These are phyloP conservation scores for Fusarium anguioides DNA, from an alignment of 2,329 filamentous ascomycete genomes.

Conservation along the genomic window DNA sequence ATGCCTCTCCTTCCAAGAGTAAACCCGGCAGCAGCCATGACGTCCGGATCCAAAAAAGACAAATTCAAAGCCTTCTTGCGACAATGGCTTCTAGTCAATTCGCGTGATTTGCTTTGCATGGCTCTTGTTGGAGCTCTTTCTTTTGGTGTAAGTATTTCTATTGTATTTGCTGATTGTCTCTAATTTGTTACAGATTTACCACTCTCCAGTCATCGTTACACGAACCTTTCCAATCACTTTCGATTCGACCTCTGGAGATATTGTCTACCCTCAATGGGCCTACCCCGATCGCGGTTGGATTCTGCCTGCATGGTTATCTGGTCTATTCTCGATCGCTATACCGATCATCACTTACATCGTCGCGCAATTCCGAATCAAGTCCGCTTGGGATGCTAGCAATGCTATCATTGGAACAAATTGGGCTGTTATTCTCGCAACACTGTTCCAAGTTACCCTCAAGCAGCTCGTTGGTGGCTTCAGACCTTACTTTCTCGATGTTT, in stretches of 20 bases:
- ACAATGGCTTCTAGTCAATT: constrained; percentile 68
- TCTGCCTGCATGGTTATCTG: constrained; percentile 68
- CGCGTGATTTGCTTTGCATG: constrained; percentile 71
- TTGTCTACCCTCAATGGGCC: constrained; percentile 72
- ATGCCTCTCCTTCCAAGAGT: constrained; percentile 39
- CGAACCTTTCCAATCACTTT: constrained; percentile 73
- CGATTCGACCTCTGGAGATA: constrained; percentile 62
- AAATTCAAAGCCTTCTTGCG: constrained; percentile 39
- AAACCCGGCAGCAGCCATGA: constrained; percentile 7
- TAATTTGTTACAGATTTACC: constrained; percentile 57
- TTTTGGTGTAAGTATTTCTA: constrained; percentile 43
- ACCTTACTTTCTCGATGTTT: constrained; percentile 73
- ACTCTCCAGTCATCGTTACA: constrained; percentile 63
- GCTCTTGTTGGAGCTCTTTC: constrained; percentile 56
- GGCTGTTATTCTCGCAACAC: constrained; percentile 66
- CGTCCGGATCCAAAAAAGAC: constrained; percentile 5
- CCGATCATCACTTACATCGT: constrained; percentile 68
- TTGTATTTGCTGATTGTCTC: neutral
- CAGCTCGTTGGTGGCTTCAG: constrained; percentile 72
- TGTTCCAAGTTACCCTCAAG: constrained; percentile 76
- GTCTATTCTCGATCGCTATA: constrained; percentile 65
- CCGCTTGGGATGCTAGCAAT: constrained; percentile 70
- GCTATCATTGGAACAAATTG: constrained; percentile 71
- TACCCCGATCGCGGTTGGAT: constrained; percentile 73
- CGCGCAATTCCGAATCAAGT: constrained; percentile 67